Conservation (phyloP, 2,329 filamentous ascomycete genomes). For the Sclerotinia spermophila region DNA sequence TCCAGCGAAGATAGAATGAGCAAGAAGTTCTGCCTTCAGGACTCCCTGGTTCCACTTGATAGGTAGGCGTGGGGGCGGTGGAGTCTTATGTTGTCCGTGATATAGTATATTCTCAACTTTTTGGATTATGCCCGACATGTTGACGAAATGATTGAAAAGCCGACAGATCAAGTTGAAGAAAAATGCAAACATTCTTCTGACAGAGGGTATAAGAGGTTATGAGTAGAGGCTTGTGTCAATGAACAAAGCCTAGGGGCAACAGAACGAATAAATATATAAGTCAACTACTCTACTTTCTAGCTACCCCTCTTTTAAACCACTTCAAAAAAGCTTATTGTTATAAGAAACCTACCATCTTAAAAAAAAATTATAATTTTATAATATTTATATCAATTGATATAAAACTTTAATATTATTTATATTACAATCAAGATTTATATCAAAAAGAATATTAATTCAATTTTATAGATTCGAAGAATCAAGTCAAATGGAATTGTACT, state of each 20-base stretch:
- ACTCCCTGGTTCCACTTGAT: slow-evolving; percentile 14
- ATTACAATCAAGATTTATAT: too few relatives aligned
- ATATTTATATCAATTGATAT: too few relatives aligned
- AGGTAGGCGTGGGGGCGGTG: neutral
- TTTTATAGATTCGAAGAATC: too few relatives aligned
- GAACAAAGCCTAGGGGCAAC: neutral
- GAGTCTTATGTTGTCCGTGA: neutral
- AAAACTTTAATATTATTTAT: too few relatives aligned
- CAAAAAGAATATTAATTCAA: too few relatives aligned
- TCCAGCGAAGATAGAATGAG: slow-evolving; percentile 14
- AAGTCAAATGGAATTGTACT: too few relatives aligned
- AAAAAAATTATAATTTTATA: too few relatives aligned
- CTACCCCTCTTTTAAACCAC: too few relatives aligned
- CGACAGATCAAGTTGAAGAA: neutral
- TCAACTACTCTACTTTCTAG: too few relatives aligned
- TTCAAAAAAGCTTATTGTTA: too few relatives aligned
- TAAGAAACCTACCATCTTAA: too few relatives aligned
- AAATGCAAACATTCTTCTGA: neutral
- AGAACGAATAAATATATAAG: neutral
- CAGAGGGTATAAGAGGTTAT: neutral
- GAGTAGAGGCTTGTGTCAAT: neutral
- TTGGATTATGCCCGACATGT: neutral
- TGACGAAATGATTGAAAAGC: neutral
- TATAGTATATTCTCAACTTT: slow-evolving; percentile 8
- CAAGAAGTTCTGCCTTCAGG: slow-evolving; percentile 11